Percentiles rank a stretch among this genome's conserved stretches.
Evolutionary conservation across 2,329 filamentous ascomycete genomes (phyloP).

Genomic region (Geosmithia morbida): DNA sequence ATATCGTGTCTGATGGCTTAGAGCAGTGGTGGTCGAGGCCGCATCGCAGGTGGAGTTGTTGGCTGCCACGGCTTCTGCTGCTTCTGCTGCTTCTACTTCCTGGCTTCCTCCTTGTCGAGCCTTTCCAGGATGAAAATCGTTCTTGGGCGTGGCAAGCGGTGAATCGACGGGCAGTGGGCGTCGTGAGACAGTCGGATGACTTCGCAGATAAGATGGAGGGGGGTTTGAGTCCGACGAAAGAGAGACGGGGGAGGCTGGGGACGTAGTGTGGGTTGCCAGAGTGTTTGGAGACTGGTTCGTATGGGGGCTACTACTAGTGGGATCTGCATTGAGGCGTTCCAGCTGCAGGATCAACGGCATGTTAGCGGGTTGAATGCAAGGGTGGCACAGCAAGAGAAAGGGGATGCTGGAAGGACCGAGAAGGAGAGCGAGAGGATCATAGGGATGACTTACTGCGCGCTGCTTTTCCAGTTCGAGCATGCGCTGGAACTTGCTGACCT

Average conservation of each 20-base stretch:
- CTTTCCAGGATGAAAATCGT: neutral
- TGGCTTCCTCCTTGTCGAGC: neutral
- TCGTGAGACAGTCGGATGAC: neutral
- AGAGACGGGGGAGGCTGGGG: neutral
- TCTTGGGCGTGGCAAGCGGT: neutral
- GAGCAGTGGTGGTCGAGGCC: neutral
- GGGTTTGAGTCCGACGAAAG: neutral
- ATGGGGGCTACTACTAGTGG: neutral
- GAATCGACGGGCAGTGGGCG: neutral
- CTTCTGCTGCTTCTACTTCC: neutral
- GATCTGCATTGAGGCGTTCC: conserved; percentile 1
- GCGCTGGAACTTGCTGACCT: conserved; percentile 33
- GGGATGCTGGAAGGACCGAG: neutral
- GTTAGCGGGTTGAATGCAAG: neutral
- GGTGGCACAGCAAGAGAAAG: neutral
- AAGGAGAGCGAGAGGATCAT: neutral
- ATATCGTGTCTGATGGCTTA: neutral
- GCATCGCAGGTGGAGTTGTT: neutral
- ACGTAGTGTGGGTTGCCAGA: neutral
- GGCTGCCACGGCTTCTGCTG: neutral
- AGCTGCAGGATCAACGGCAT: conserved; percentile 1
- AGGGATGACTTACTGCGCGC: conserved; percentile 32
- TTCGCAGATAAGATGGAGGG: neutral
- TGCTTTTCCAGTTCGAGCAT: conserved; percentile 47
- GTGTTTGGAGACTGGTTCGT: neutral